Evolutionary conservation across 495 filamentous ascomycete species (phyloP).

Genomic region (Terfezia boudieri): DNA sequence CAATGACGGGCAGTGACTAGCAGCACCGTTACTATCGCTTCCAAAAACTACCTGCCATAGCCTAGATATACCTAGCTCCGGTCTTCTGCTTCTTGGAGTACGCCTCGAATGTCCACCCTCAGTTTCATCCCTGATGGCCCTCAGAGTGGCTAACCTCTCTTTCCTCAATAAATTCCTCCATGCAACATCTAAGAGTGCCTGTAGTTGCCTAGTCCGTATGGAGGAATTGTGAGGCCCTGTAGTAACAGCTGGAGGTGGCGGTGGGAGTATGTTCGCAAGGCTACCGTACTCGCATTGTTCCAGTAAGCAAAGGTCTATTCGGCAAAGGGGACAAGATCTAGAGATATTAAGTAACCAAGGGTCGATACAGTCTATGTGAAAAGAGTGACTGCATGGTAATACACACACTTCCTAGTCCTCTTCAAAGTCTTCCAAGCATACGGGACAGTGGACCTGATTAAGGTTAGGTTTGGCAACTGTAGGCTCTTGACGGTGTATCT

Average conservation of each 20-base stretch:
- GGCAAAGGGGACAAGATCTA: conserved; percentile 80
- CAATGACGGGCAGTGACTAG: no score
- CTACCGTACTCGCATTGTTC: neutral
- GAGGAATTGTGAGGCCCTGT: neutral
- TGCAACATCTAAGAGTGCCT: neutral
- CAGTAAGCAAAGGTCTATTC: conserved; percentile 18
- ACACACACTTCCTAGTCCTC: conserved; percentile 81
- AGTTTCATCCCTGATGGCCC: neutral
- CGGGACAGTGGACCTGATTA: conserved; percentile 25
- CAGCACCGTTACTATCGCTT: no score
- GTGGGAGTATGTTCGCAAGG: no score
- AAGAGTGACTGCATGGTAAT: conserved; percentile 82
- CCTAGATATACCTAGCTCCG: conserved; percentile 9
- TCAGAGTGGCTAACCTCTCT: conserved; percentile 15
- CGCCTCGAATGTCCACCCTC: conserved; percentile 6
- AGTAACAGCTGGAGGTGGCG: neutral
- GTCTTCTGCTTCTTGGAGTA: conserved; percentile 9
- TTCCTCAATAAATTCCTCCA: neutral
- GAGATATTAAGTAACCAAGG: conserved; percentile 93
- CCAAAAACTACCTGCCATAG: conserved; percentile 4
- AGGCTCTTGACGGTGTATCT: neutral
- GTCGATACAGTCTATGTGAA: conserved; percentile 85
- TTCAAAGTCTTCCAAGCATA: conserved; percentile 78
- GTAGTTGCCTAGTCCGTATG: neutral
- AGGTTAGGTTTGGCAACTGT: neutral